phyloP scores from a whole-genome alignment of 2,329 filamentous ascomycete species.

The Fusarium graminum region DNA sequence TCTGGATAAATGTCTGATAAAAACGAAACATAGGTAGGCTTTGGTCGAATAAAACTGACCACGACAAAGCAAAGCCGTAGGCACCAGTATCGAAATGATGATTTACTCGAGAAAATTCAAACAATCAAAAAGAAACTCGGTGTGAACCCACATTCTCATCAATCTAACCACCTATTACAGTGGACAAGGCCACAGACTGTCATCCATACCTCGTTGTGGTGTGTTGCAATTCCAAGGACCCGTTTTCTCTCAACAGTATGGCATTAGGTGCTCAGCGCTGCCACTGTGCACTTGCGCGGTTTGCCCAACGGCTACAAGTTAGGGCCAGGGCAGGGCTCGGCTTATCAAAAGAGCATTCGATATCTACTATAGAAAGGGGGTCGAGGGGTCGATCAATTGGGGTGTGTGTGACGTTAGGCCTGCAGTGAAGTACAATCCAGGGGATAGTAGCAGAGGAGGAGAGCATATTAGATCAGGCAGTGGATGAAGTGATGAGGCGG shows the following conservation, averaged over 20 bases:
- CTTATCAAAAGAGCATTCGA: conserved; percentile 23
- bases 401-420: conserved; percentile 1
- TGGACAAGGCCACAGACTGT: conserved; percentile 8
- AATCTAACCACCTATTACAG: conserved; percentile 2
- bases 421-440: not conserved
- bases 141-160: not conserved
- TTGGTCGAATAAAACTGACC: not conserved
- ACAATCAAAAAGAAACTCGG: conserved; percentile 3
- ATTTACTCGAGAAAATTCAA: not conserved
- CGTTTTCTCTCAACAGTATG: conserved; percentile 22
- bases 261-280: not conserved
- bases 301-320: conserved; percentile 11
- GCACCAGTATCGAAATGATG: not conserved
- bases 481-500: conserved; percentile 29
- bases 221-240: conserved; percentile 33
- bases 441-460: too few species aligned
- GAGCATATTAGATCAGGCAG: not conserved
- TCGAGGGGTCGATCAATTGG: conserved; percentile 3
- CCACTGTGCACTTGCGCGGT: not conserved
- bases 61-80: not conserved
- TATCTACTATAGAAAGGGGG: not conserved
- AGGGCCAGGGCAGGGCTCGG: conserved; percentile 28
- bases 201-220: conserved; percentile 1
- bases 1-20: not conserved
- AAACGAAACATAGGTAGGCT: conserved; percentile 6